A percentile compares a stretch with the other conserved stretches of the same genome.
These are phyloP conservation scores for Mycosarcoma maydis DNA, from an alignment of 1,284 basidiomycete species.

Conservation along the genomic window DNA sequence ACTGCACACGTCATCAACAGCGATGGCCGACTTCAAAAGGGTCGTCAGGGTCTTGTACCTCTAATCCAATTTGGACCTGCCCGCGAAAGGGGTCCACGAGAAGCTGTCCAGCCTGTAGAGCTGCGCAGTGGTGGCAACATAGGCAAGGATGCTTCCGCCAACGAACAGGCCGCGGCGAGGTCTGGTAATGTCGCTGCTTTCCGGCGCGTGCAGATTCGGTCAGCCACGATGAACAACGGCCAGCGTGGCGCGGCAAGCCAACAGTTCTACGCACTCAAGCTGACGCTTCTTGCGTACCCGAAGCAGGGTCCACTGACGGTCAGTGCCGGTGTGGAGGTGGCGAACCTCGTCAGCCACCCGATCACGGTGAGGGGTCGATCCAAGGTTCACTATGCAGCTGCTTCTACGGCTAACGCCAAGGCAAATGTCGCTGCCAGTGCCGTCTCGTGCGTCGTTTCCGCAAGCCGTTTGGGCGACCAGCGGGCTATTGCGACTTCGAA, in stretches of 20 bases:
- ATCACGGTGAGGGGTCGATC: conserved; percentile 45
- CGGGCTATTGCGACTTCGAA: background rate
- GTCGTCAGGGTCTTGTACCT: conserved; percentile 26
- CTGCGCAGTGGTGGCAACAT: conserved; percentile 25
- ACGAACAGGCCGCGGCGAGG: conserved; percentile 21
- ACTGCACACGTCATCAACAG: conserved; percentile 29
- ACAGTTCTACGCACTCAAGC: conserved; percentile 46
- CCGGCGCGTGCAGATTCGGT: conserved; percentile 43
- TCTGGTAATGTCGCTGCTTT: conserved; percentile 31
- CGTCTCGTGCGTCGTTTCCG: background rate
- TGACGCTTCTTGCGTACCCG: conserved; percentile 37
- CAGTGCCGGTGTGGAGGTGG: conserved; percentile 20
- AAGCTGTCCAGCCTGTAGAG: conserved; percentile 21
- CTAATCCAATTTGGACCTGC: conserved; percentile 48
- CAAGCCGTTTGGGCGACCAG: background rate
- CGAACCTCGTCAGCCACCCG: conserved; percentile 23
- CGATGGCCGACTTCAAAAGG: conserved; percentile 17
- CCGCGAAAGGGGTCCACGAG: conserved; percentile 39
- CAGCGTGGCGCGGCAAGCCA: conserved; percentile 35
- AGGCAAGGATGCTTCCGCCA: conserved; percentile 13
- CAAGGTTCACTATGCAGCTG: conserved; percentile 40
- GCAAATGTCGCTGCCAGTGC: background rate
- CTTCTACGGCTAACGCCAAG: background rate
- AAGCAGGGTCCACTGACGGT: background rate
- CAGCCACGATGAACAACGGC: conserved; percentile 50